Evolutionary conservation across 2,329 filamentous ascomycete genomes (phyloP).

Genomic region (Aspergillus sp.): DNA sequence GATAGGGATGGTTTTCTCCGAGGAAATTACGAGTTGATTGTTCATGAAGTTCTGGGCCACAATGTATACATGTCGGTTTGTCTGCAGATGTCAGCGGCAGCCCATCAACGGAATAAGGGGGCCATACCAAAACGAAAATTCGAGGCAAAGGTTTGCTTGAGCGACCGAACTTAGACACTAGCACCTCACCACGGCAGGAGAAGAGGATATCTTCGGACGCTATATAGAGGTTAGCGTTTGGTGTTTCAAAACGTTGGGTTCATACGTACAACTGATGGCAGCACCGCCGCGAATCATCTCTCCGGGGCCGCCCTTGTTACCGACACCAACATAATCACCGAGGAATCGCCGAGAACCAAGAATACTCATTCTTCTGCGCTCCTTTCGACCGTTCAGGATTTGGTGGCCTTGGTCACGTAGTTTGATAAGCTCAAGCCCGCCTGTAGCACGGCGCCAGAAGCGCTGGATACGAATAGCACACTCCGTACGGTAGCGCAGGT

Average conservation of each 20-base stretch:
- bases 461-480: conserved; percentile 91
- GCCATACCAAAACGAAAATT: conserved; percentile 67
- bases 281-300: conserved; percentile 76
- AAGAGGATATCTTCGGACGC: conserved; percentile 72
- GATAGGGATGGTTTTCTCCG: conserved; percentile 79
- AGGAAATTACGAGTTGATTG: conserved; percentile 74
- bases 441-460: conserved; percentile 92
- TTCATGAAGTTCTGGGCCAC: conserved; percentile 82
- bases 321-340: conserved; percentile 90
- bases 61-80: conserved; percentile 83
- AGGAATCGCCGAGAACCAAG: conserved; percentile 89
- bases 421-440: conserved; percentile 84
- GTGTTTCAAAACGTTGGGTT: not conserved
- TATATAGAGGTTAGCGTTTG: conserved; percentile 16
- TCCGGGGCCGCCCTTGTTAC: conserved; percentile 75
- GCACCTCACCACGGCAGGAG: conserved; percentile 83
- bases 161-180: conserved; percentile 93
- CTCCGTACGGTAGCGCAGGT: conserved; percentile 87
- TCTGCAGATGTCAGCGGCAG: conserved; percentile 43
- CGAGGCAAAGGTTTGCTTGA: conserved; percentile 91
- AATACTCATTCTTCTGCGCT: conserved; percentile 86
- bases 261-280: conserved; percentile 62
- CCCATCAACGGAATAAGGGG: not conserved
- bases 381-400: conserved; percentile 80
- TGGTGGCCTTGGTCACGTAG: conserved; percentile 84